Evolutionary conservation across 2,329 filamentous ascomycete genomes (phyloP).

Genomic region (Biscogniauxia sp.): DNA sequence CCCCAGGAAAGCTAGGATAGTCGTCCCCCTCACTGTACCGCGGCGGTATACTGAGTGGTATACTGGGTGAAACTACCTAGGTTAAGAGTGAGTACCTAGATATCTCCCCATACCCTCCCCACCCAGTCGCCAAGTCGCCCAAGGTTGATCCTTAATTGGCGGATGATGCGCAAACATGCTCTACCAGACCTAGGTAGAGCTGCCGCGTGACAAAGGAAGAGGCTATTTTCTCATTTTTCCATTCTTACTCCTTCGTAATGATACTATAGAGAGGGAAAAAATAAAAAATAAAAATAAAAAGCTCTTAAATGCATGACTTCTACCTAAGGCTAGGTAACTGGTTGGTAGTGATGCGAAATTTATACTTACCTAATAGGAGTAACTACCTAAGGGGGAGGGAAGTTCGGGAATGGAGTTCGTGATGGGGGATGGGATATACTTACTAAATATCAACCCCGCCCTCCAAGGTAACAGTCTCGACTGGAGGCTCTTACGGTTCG

Average conservation of each 20-base stretch:
- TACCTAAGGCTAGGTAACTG: neutral
- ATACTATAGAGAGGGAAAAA: no score
- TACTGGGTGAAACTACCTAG: neutral
- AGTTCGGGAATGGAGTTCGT: no score
- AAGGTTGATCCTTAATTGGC: conserved; percentile 19
- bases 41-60: neutral
- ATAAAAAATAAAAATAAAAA: neutral
- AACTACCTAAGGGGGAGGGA: no score
- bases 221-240: neutral
- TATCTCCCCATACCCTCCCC: neutral
- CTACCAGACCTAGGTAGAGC: no score
- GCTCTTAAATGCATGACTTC: no score
- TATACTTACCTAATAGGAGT: neutral
- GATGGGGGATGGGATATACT: neutral
- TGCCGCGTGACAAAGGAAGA: neutral
- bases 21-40: neutral
- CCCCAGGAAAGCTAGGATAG: neutral
- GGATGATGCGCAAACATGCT: conserved; percentile 13
- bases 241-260: no score
- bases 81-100: conserved; percentile 5
- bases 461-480: neutral
- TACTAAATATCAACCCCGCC: neutral
- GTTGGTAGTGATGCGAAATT: neutral
- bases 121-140: conserved; percentile 3
- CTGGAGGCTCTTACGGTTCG: neutral